Evolutionary conservation across 2,329 filamentous ascomycete genomes (phyloP).

Genomic region (Fusarium sp.): DNA sequence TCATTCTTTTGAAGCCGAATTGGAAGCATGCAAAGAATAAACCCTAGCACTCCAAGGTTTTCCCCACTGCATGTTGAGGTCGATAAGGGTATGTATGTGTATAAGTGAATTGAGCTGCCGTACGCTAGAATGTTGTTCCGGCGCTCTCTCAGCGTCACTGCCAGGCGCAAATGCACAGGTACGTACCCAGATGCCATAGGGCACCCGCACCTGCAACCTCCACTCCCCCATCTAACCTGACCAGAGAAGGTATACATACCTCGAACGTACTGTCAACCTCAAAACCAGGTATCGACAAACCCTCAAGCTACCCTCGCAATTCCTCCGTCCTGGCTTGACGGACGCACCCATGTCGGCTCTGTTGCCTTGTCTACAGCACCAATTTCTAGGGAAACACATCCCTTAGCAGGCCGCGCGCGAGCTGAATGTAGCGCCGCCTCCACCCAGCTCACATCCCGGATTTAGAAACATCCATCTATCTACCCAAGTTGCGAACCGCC

Average conservation of each 20-base stretch:
- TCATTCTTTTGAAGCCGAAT: no score
- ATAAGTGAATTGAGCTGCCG: background rate
- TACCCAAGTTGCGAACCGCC: constrained; percentile 41
- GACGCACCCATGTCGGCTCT: constrained; percentile 54
- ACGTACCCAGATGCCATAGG: constrained; percentile 22
- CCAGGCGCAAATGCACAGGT: constrained; percentile 1
- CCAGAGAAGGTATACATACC: constrained; percentile 7
- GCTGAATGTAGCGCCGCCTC: constrained; percentile 59
- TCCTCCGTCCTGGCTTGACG: constrained; percentile 42
- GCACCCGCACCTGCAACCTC: constrained; percentile 17
- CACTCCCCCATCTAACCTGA: background rate
- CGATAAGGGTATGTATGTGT: no score
- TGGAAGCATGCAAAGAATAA: no score
- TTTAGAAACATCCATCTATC: constrained; percentile 27
- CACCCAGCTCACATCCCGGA: constrained; percentile 27
- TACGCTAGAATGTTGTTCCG: constrained; percentile 26
- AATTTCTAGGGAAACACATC: constrained; percentile 51
- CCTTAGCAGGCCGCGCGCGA: constrained; percentile 53
- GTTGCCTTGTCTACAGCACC: constrained; percentile 48
- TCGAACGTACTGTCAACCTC: constrained; percentile 28
- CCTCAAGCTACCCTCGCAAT: constrained; percentile 33
- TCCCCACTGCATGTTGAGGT: no score
- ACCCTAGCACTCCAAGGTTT: no score
- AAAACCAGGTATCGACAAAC: constrained; percentile 38
- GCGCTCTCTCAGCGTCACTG: background rate